Evolutionary conservation across 2,329 filamentous ascomycete genomes (phyloP).

Genomic region (Tolypocladium guangdongense): DNA sequence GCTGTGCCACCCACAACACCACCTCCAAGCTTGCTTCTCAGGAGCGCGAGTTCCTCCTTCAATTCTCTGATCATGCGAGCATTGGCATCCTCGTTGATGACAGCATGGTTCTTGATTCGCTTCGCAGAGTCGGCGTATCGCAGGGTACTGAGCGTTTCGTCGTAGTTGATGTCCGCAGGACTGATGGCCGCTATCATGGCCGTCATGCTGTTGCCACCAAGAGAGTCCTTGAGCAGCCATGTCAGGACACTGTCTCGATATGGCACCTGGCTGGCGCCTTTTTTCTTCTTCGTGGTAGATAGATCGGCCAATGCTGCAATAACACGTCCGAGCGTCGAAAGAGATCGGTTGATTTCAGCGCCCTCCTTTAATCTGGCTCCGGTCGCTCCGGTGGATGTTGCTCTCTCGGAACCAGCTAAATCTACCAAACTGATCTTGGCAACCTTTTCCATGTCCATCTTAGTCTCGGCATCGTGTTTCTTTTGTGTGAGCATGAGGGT

Average conservation of each 20-base stretch:
- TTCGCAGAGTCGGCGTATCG: slow-evolving; percentile 97
- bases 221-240: slow-evolving; percentile 91
- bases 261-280: slow-evolving; percentile 66
- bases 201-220: slow-evolving; percentile 98
- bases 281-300: slow-evolving; percentile 75
- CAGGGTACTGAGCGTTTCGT: slow-evolving; percentile 90
- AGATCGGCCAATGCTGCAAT: slow-evolving; percentile 92
- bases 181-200: slow-evolving; percentile 99
- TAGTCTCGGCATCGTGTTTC: slow-evolving; percentile 79
- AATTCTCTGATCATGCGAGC: slow-evolving; percentile 97
- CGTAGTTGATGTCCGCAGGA: slow-evolving; percentile 97
- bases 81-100: slow-evolving; percentile 98
- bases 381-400: slow-evolving; percentile 92
- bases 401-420: slow-evolving; percentile 93
- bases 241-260: slow-evolving; percentile 96
- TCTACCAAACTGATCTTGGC: slow-evolving; percentile 97
- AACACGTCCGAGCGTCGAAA: slow-evolving; percentile 92
- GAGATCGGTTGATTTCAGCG: slow-evolving; percentile 93
- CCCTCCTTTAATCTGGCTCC: slow-evolving; percentile 93
- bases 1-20: slow-evolving; percentile 34
- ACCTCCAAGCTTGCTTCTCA: slow-evolving; percentile 74
- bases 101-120: slow-evolving; percentile 98
- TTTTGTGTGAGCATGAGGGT: slow-evolving; percentile 94
- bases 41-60: slow-evolving; percentile 81
- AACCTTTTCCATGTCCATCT: slow-evolving; percentile 95